Conservation (phyloP, 1,284 basidiomycete genomes). For the Puccinia horiana region DNA sequence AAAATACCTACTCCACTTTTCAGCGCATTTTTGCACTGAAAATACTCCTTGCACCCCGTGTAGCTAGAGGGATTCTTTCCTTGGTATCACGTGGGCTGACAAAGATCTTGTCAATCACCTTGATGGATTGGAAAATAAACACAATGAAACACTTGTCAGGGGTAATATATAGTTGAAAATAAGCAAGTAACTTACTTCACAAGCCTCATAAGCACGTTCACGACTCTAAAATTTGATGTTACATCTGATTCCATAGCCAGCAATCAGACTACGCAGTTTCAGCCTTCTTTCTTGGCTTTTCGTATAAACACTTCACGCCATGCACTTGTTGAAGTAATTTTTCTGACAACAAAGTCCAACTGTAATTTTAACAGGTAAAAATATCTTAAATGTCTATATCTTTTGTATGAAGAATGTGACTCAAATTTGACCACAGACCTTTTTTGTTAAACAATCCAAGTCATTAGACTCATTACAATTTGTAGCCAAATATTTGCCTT, state of each 20-base stretch:
- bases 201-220: conserved; percentile 17
- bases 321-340: conserved; percentile 18
- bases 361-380: neutral
- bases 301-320: conserved; percentile 7
- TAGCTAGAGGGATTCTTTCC: no score
- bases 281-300: conserved; percentile 6
- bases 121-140: neutral
- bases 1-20: no score
- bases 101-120: conserved; percentile 33
- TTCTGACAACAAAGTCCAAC: conserved; percentile 22
- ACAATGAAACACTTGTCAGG: neutral
- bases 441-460: conserved; percentile 16
- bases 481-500: neutral
- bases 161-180: neutral
- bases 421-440: neutral
- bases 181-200: conserved; percentile 11
- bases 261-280: conserved; percentile 6
- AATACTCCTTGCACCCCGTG: no score
- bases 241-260: conserved; percentile 30
- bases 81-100: no score
- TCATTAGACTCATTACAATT: conserved; percentile 6
- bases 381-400: neutral
- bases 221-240: conserved; percentile 18
- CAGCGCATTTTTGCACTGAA: no score
- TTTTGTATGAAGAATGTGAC: neutral